These are phyloP conservation scores for Cadophora malorum DNA, from an alignment of 2,329 filamentous ascomycete species.

Conservation along the genomic window DNA sequence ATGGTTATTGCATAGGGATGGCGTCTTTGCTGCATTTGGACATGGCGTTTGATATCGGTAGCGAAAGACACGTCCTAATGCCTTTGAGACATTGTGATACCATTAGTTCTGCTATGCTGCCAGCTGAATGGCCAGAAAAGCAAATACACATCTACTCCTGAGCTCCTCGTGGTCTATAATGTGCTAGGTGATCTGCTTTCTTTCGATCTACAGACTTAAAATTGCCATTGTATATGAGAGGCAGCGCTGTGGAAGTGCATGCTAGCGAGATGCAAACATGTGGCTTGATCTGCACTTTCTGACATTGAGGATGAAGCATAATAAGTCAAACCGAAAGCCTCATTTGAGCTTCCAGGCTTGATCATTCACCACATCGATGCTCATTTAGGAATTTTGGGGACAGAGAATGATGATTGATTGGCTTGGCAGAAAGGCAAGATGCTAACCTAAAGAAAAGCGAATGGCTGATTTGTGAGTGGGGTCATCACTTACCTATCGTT, in stretches of 20 bases:
- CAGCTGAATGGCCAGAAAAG: constrained; percentile 13
- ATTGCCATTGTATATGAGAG: background rate
- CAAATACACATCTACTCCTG: constrained; percentile 18
- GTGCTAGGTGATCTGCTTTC: background rate
- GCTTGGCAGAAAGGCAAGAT: no score
- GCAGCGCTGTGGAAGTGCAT: background rate
- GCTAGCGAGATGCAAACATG: background rate
- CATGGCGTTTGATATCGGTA: constrained; percentile 28
- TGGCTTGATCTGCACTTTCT: no score
- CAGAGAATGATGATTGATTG: no score
- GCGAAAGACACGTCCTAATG: constrained; percentile 2
- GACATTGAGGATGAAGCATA: no score
- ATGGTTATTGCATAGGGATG: constrained; percentile 31
- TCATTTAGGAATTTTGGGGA: no score
- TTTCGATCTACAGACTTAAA: background rate
- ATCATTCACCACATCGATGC: no score
- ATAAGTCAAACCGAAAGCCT: no score
- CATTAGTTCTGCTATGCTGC: constrained; percentile 22
- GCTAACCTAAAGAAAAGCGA: no score
- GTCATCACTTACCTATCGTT: no score
- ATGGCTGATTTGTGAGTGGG: no score
- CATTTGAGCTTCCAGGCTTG: no score
- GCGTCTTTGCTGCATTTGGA: constrained; percentile 35
- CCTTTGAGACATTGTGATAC: constrained; percentile 28
- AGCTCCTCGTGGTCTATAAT: background rate